A percentile compares a stretch with the other conserved stretches of the same genome.
phyloP scores from a whole-genome alignment of 164 flowering plant genomes.

The Umbilicus rupestris region DNA sequence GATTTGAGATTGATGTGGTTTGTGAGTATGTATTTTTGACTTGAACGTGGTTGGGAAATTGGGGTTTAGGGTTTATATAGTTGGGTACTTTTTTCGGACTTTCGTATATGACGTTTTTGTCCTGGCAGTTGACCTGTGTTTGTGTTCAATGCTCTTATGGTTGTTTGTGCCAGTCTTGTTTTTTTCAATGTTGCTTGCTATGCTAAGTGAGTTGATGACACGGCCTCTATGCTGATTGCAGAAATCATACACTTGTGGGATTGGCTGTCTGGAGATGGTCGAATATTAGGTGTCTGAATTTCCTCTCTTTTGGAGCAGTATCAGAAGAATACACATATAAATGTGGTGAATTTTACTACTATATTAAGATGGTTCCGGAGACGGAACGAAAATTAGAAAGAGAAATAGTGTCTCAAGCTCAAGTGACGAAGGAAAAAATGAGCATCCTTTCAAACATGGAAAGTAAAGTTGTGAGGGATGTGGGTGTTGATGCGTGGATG shows the following conservation, averaged over 20 bases:
- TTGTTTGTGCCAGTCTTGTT: no score
- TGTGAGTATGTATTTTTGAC: no score
- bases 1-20: no score
- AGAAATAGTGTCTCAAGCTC: not conserved
- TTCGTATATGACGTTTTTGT: no score
- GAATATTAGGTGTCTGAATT: conserved; percentile 1
- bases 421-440: not conserved
- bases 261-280: not conserved
- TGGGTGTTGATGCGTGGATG: conserved; percentile 11
- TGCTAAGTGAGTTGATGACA: not conserved
- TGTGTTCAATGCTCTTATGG: no score
- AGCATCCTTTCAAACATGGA: conserved; percentile 10
- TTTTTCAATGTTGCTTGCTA: no score
- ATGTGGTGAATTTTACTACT: not conserved
- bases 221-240: not conserved
- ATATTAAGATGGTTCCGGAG: not conserved
- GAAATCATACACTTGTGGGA: not conserved
- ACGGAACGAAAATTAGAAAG: not conserved
- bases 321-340: not conserved
- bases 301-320: not conserved
- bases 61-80: no score
- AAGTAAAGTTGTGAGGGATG: conserved; percentile 10
- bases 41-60: no score
- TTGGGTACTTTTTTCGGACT: no score
- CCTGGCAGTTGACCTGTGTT: no score